Evolutionary conservation across 495 filamentous ascomycete species (phyloP).

Genomic region (Aspergillus funiculosus): DNA sequence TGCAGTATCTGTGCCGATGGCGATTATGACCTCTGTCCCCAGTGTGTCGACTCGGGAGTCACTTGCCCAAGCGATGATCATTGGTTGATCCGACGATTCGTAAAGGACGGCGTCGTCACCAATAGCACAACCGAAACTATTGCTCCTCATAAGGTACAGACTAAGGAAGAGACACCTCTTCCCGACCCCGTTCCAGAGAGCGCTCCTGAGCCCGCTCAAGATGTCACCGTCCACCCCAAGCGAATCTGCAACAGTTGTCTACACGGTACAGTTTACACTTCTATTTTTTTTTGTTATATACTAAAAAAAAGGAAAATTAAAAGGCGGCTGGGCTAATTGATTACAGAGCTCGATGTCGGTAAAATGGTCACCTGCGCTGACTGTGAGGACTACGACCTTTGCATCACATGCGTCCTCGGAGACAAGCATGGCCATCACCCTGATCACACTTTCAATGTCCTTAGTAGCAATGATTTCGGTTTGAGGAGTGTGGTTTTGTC

Average conservation of each 20-base stretch:
- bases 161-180: slow-evolving; percentile 6
- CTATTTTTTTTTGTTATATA: neutral
- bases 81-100: slow-evolving; percentile 88
- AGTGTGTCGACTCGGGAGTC: slow-evolving; percentile 68
- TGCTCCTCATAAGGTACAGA: slow-evolving; percentile 49
- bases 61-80: slow-evolving; percentile 72
- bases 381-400: slow-evolving; percentile 91
- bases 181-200: slow-evolving; percentile 10
- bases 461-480: slow-evolving; percentile 33
- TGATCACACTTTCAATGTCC: slow-evolving; percentile 64
- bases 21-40: slow-evolving; percentile 87
- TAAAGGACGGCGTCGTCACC: slow-evolving; percentile 70
- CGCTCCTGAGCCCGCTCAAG: slow-evolving; percentile 11
- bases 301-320: too few species aligned
- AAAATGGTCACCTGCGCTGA: slow-evolving; percentile 78
- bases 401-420: slow-evolving; percentile 67
- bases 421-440: slow-evolving; percentile 90
- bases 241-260: slow-evolving; percentile 94
- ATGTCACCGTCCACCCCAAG: slow-evolving; percentile 18
- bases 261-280: slow-evolving; percentile 52
- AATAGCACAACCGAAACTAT: slow-evolving; percentile 79
- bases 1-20: slow-evolving; percentile 89
- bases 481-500: slow-evolving; percentile 43
- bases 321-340: slow-evolving; percentile 21
- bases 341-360: slow-evolving; percentile 61